Evolutionary conservation across 129 eudicot species (phyloP), one percentile per base, ranked within the genome.

Genomic region (Chrysanthemum makinoi): DNA sequence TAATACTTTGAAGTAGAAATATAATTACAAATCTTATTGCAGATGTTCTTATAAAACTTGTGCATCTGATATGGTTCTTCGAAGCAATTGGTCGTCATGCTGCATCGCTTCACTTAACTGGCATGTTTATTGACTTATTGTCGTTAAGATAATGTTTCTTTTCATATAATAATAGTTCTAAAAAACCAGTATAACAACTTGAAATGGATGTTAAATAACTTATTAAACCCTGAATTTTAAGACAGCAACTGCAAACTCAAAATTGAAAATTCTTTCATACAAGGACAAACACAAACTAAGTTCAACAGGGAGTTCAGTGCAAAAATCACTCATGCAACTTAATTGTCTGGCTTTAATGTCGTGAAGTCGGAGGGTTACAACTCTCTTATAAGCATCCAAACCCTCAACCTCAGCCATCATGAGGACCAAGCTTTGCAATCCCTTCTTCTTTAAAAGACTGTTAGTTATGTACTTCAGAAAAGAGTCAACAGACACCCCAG

Each of bases 371-470:
- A 95, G 88, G 26, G 96, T 95, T 19, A 95, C 99, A 22, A 96
- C 99, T 78, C 99, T 78, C 75, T 86, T 87, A 79, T 95, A 97
- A 66, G 99, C 99, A 51, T 95, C 99, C 54, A 95, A 79, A 6
- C 99, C 99, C 71, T 95, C 97, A 15, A 90, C 89, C 65, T 86
- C 89, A 46, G 99, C 99, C 99, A 95, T 95, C 99, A 51, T 86
- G 79, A 20, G 99, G 99, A 39, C 97, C 99, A 13, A 95, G 94
- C 46, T 88, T 90, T 62, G 50, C 77, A 5, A 95, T 81, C 26
- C 99, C 99, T 70, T 86, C 89, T 75, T 95, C 91, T 9, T 97
- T 90, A 82, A 95, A 81, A n/a, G 99, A 84, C 81, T 95, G 90
- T 86, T 3, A 96, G n/a, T 95, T 57, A 95, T 90, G 81, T 95